Evolutionary conservation across 2,329 filamentous ascomycete genomes (phyloP).

Genomic region (Sporothrix globosa): DNA sequence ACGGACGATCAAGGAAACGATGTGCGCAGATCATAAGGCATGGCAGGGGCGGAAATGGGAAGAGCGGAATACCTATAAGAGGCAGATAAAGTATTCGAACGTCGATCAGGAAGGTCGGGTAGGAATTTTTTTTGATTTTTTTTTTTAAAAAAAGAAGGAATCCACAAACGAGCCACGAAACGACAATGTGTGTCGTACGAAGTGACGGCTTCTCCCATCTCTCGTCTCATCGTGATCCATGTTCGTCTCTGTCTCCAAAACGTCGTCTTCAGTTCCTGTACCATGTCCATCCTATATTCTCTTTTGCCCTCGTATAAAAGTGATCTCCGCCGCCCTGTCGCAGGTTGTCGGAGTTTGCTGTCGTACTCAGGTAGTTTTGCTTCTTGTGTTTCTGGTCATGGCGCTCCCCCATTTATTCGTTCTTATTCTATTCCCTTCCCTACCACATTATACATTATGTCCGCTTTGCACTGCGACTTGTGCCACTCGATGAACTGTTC

Average conservation of each 20-base stretch:
- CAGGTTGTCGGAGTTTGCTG: conserved; percentile 15
- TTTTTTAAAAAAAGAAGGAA: not conserved
- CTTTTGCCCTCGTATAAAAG: not conserved
- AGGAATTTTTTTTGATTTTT: too few species aligned
- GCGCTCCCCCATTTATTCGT: not conserved
- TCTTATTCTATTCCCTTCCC: not conserved
- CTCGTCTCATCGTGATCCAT: conserved; percentile 10
- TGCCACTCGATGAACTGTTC: conserved; percentile 1
- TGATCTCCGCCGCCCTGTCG: conserved; percentile 16
- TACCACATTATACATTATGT: not conserved
- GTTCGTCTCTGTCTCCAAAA: conserved; percentile 16
- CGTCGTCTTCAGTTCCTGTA: not conserved
- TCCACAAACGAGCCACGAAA: not conserved
- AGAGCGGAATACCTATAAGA: not conserved
- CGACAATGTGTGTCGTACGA: not conserved
- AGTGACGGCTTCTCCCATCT: not conserved
- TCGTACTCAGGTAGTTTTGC: conserved; percentile 14
- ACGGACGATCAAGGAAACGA: conserved; percentile 20
- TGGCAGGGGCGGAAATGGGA: not conserved
- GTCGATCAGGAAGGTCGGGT: conserved; percentile 2
- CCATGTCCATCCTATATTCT: too few species aligned
- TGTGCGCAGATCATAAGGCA: conserved; percentile 8
- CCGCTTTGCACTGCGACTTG: too few species aligned
- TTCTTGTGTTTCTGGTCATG: conserved; percentile 10
- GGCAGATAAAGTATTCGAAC: conserved; percentile 4